Percentiles rank a stretch among this genome's conserved stretches.
phyloP scores from a whole-genome alignment of 1,284 basidiomycete genomes.

The Trichosporon faecale region DNA sequence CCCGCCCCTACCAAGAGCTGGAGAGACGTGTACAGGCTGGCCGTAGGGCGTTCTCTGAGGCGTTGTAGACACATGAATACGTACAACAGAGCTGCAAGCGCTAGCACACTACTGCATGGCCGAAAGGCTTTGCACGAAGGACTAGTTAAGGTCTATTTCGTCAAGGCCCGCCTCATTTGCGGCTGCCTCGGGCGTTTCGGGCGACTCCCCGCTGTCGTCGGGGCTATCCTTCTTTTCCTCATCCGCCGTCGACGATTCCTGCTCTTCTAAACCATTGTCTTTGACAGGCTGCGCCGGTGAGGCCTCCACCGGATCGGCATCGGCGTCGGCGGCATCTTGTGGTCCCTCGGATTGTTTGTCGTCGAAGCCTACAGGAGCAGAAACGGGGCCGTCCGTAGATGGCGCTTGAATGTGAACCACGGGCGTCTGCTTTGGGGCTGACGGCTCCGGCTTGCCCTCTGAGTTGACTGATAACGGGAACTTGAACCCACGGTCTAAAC shows the following conservation, averaged over 20 bases:
- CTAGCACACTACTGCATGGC: neutral
- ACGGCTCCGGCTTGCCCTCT: neutral
- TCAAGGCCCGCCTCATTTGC: neutral
- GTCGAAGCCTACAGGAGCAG: conserved; percentile 21
- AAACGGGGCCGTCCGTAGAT: conserved; percentile 24
- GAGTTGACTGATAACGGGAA: conserved; percentile 36
- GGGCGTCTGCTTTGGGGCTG: conserved; percentile 17
- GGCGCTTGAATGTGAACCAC: conserved; percentile 27
- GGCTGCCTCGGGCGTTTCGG: neutral
- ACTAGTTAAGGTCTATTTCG: conserved; percentile 1
- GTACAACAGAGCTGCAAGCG: neutral
- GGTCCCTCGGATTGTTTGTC: conserved; percentile 8
- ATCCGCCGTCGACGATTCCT: neutral
- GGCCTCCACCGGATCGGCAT: conserved; percentile 10
- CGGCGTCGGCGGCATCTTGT: neutral
- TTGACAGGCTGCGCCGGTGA: neutral
- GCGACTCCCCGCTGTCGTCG: neutral
- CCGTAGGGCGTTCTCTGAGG: neutral
- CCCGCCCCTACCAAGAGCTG: neutral
- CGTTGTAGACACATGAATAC: neutral
- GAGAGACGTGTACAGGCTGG: neutral
- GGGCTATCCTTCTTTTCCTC: neutral
- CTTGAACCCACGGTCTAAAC: conserved; percentile 49
- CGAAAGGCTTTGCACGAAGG: neutral
- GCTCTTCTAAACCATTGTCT: neutral